Evolutionary conservation across 2,329 filamentous ascomycete species (phyloP).

Genomic region (Bipolaris victoriae): DNA sequence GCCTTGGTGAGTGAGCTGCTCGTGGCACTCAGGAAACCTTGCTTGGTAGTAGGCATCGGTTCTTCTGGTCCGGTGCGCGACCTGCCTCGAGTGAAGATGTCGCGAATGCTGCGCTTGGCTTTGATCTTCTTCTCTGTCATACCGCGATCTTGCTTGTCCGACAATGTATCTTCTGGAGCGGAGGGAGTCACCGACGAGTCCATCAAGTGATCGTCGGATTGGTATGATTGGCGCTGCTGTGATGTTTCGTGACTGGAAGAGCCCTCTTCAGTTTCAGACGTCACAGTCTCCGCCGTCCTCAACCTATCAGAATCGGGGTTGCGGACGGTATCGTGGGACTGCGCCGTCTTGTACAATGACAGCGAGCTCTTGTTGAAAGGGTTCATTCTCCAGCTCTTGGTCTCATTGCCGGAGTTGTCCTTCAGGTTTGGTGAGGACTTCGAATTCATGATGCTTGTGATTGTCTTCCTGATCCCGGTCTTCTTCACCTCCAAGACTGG

Average conservation of each 20-base stretch:
- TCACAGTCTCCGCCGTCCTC: constrained; percentile 1
- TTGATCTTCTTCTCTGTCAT: constrained; percentile 18
- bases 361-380: not conserved
- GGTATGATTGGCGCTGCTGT: not conserved
- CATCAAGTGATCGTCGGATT: not conserved
- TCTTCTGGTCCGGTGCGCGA: constrained; percentile 8
- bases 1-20: constrained; percentile 28
- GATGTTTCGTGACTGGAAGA: not conserved
- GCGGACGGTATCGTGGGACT: not conserved
- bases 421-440: not conserved
- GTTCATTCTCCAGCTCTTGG: not conserved
- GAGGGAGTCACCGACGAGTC: not conserved
- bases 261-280: not conserved
- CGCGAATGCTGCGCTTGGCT: constrained; percentile 32
- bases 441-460: not conserved
- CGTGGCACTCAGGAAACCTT: constrained; percentile 22
- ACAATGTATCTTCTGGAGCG: not conserved
- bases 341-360: not conserved
- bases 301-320: not conserved
- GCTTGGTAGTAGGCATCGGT: constrained; percentile 15
- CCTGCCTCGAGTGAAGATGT: constrained; percentile 30
- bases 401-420: not conserved
- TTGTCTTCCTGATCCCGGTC: constrained; percentile 2
- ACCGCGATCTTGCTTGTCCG: not conserved
- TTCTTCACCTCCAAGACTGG: not conserved